Evolutionary conservation across 2,329 filamentous ascomycete species (phyloP), one percentile per base, ranked within the genome.

Genomic region (Sarocladium kiliense): DNA sequence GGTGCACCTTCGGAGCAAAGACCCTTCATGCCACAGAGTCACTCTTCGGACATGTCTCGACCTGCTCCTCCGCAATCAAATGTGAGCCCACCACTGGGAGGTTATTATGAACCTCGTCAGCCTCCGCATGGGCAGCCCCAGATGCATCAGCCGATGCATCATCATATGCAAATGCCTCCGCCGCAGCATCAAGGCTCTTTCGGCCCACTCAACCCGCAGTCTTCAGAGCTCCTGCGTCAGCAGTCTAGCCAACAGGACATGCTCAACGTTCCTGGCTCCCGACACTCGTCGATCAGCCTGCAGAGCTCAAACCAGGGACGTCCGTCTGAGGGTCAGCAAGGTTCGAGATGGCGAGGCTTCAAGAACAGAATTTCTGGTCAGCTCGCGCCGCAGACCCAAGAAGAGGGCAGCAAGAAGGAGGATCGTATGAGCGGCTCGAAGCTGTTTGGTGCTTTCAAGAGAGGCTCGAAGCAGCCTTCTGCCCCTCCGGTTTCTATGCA

Each of bases 261-360:
- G 26, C 36, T 26, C 12, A 34, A 51, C 30, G 19, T 36, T n/a
- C 47, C 55, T 26, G 34, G 27, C 2, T 36, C 54, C 3, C 54
- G 42, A 2, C 54, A 49, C 14, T 47, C 30, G 11, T 47, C 54
- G 3, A 36, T 47, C 26, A 47, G 26, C 41, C 39, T 47, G 5
- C 42, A 37, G 32, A 55, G 54, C 42, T 55, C 41, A 26, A 55
- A n/a, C 16, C 54, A 47, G 32, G 42, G 39, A 3, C 39, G 41
- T 21, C 32, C 55, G 32, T 59, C 59, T 10, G 44, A 47, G 3
- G 44, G 44, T 11, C 59, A 60, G 27, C 59, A 63, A 14, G 62
- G 62, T 4, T 68, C 65, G 3, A 66, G 64, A 42, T 70, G 68
- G 69, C 71, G 68, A 56, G 68, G 63, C 2, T 45, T 71, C 18